Base-by-base conservation (phyloP, 768 basidiomycete genomes). In the Boletus pseudo-olivaceus region DNA sequence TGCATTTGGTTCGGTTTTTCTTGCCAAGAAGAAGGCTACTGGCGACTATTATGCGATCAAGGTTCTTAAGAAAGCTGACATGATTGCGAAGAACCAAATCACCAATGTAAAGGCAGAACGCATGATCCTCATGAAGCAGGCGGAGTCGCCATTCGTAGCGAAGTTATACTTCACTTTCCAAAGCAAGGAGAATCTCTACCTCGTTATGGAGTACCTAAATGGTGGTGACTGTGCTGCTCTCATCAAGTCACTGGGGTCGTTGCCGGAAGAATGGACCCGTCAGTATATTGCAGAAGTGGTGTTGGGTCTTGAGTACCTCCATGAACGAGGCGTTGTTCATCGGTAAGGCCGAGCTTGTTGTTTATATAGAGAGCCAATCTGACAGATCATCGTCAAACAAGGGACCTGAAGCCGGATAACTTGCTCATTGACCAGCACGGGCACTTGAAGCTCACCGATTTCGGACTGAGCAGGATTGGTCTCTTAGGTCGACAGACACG, bases 41-140 rank as follows among this genome's bases (percentile, higher is more conserved):
- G 97, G 97, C 49, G 97, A 98, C 72, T 98, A 98, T 73, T 99
- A 88, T 74, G 97, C 97, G 27, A 96, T 99, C 83, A 99, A 99
- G 73, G 95, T 98, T n/a, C 74, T 99, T 68, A 98, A 96, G 77
- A 99, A 99, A 77, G 93, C 94, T n/a, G 97, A 99, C 73, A 99
- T 99, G 97, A 98, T 99, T 70, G 92, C 97, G 38, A 99, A 99
- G 82, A 99, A 99, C 76, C 97, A 99, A 72, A 96, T 99, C 70
- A 98, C 97, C 46, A 99, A 98, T 68, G 97, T 99, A 71, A 98
- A 98, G 75, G 97, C 97, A 2, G 97, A 99, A 76, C 83, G 97
- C 53, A 98, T 97, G 87, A 99, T 99, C 65, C 81, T 99, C 62
- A 99, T 99, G 97, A 94, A 94, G 69, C 96, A 98, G 72, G 90